Percentiles rank a stretch among this genome's conserved stretches.
phyloP scores from a whole-genome alignment of 352 stramenopile species.

The Globisporangium paddicum region DNA sequence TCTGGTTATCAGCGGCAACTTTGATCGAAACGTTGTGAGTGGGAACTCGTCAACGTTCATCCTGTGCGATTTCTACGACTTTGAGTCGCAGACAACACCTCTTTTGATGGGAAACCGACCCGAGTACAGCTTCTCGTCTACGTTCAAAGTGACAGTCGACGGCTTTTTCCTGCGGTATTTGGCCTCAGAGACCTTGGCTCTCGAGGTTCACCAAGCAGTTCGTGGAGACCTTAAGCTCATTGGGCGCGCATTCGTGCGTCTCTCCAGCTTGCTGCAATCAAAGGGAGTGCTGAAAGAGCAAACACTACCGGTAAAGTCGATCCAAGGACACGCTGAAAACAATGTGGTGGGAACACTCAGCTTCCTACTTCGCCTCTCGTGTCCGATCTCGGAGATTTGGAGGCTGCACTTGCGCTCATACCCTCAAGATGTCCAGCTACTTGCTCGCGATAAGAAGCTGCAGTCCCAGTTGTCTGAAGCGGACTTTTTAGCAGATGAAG shows the following conservation, averaged over 20 bases:
- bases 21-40: conserved; percentile 65
- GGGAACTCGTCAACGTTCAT: conserved; percentile 86
- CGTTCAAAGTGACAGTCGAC: conserved; percentile 91
- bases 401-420: conserved; percentile 86
- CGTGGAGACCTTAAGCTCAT: conserved; percentile 89
- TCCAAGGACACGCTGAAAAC: conserved; percentile 21
- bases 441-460: conserved; percentile 22
- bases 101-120: conserved; percentile 77
- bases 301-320: conserved; percentile 37
- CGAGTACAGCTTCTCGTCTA: conserved; percentile 89
- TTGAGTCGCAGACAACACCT: conserved; percentile 90
- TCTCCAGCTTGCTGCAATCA: conserved; percentile 69
- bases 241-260: conserved; percentile 51
- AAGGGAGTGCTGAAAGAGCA: conserved; percentile 74
- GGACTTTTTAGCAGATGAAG: conserved; percentile 16
- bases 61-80: conserved; percentile 94
- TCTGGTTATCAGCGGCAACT: conserved; percentile 68
- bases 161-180: conserved; percentile 91
- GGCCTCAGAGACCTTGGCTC: conserved; percentile 74
- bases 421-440: conserved; percentile 72
- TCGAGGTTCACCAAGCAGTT: conserved; percentile 89
- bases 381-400: conserved; percentile 90
- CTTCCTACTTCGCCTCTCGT: conserved; percentile 81
- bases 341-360: conserved; percentile 65
- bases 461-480: conserved; percentile 11